Percentiles rank a stretch among this genome's conserved stretches.
These are phyloP conservation scores for Heliamphora exappendiculata DNA, from an alignment of 148 eudicot species.

Conservation along the genomic window DNA sequence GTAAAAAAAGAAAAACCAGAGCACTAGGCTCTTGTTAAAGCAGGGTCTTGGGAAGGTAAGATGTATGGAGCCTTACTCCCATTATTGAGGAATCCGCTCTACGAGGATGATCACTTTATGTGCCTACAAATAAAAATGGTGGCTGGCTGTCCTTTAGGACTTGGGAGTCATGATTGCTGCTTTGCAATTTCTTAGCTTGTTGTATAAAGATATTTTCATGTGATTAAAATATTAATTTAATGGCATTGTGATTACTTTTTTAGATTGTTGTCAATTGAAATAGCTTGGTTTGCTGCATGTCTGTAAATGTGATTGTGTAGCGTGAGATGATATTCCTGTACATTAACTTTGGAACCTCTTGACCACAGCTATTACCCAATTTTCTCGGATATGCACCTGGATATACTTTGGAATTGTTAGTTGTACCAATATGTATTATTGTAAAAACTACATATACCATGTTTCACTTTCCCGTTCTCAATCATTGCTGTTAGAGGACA, in stretches of 20 bases:
- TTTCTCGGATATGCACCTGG: not conserved
- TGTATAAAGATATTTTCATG: not conserved
- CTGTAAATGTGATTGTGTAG: not conserved
- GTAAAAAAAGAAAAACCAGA: no score
- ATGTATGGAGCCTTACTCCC: no score
- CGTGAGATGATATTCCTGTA: not conserved
- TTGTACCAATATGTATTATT: no score
- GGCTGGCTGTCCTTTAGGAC: not conserved
- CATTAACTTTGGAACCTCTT: not conserved
- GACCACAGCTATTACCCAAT: not conserved
- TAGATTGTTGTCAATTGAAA: not conserved
- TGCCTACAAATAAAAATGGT: no score
- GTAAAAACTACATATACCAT: no score
- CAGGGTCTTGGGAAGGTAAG: no score
- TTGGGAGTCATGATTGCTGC: not conserved
- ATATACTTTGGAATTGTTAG: not conserved
- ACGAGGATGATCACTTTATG: no score
- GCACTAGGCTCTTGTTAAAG: no score
- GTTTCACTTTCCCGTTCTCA: no score
- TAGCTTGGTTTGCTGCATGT: not conserved
- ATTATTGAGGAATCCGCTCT: no score
- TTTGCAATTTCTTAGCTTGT: not conserved
- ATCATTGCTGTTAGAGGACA: no score
- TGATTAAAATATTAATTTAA: not conserved
- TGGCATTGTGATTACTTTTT: not conserved